These are phyloP conservation scores for Acorus gramineus DNA, from an alignment of 106 monocot species.

Conservation along the genomic window DNA sequence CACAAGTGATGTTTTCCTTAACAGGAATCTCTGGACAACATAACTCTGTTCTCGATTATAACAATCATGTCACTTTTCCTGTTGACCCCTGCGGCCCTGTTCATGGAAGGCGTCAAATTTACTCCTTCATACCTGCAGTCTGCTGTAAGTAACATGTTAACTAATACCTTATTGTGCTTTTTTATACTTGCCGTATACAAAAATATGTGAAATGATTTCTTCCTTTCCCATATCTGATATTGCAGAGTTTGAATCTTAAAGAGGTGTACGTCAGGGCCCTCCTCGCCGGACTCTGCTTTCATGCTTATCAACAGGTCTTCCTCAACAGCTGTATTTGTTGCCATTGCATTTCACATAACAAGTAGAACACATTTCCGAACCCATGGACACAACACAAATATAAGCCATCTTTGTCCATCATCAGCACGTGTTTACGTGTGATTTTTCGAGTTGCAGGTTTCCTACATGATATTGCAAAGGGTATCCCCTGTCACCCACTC, in stretches of 20 bases:
- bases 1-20: constrained; percentile 9
- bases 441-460: constrained; percentile 28
- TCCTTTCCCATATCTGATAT: background rate
- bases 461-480: constrained; percentile 74
- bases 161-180: background rate
- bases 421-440: no score
- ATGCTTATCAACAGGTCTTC: constrained; percentile 93
- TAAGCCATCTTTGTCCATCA: no score
- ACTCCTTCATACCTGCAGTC: constrained; percentile 69
- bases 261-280: constrained; percentile 62
- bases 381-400: background rate
- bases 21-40: constrained; percentile 94
- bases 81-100: constrained; percentile 33
- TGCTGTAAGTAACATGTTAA: constrained; percentile 35
- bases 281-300: constrained; percentile 73
- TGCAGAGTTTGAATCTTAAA: constrained; percentile 69
- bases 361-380: no score
- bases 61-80: constrained; percentile 80
- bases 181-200: no score
- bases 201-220: no score
- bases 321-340: no score
- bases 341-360: no score
- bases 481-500: constrained; percentile 91
- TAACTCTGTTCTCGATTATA: constrained; percentile 88
- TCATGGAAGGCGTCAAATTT: constrained; percentile 72